Base-by-base conservation (phyloP, 768 basidiomycete species). In the Naganishia onofrii region DNA sequence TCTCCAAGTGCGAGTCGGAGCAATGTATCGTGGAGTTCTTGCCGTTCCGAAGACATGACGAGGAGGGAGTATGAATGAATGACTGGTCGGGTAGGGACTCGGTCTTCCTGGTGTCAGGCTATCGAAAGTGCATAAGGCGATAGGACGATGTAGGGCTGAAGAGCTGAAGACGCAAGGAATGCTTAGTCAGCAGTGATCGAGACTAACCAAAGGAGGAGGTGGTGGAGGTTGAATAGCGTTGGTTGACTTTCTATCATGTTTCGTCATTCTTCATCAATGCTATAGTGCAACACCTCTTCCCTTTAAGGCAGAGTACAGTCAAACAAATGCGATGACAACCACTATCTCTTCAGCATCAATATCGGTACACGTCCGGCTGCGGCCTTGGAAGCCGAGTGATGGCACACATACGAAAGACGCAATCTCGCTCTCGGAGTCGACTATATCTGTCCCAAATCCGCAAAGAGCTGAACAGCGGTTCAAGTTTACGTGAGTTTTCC, bases 381-480 rank as follows among this genome's bases (percentile, higher is more conserved):
- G 70, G 34, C 70, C 70, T 0, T 36, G 29, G 29, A 64, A n/a
- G 36, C 7, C 26, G 5, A 63, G 38, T 28, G 70, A 71, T 36
- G 70, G 70, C 26, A 17, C 51, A 9, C 21, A 52, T n/a, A 53
- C 28, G 6, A 38, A 67, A 31, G 67, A 68, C 21, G 57, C 55
- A 12, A 56, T 71, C 34, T 32, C 63, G 17, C n/a, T 68, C 44
- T 42, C 66, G 0, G 69, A 36, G 23, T 32, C 29, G 10, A 66
- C 63, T 21, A 63, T 91, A 70, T 83, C 83, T 28, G 89, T 91
- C 6, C 82, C 85, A 32, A 91, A 91, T 76, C 90, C 89, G 0
- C 84, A 89, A 70, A 88, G 90, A 77, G 75, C 84, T 0, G 83
- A 83, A 26, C 88, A 90, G 77, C 78, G 89, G n/a, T 90, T 90